Percentiles rank a stretch among this genome's conserved stretches.
phyloP scores from a whole-genome alignment of 192 early-diverging fungal species.

The Coemansia sp. region DNA sequence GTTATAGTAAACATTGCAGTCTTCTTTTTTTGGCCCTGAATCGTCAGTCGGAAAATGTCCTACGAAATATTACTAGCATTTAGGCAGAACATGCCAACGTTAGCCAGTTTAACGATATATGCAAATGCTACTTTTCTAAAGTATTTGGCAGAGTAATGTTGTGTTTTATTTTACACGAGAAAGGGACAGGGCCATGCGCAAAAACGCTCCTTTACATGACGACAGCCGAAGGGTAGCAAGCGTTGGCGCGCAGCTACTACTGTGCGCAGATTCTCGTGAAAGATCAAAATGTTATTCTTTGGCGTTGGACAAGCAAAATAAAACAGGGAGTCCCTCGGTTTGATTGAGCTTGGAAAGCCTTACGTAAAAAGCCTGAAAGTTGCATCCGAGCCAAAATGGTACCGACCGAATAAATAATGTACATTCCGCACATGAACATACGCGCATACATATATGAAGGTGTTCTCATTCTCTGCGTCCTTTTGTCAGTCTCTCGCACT shows the following conservation, averaged over 20 bases:
- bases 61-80: neutral
- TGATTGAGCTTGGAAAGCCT: neutral
- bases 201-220: no score
- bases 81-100: neutral
- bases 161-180: neutral
- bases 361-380: neutral
- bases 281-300: neutral
- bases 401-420: neutral
- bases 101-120: neutral
- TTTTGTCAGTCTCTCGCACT: no score
- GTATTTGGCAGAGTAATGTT: neutral
- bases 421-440: neutral
- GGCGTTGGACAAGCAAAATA: neutral
- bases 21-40: neutral
- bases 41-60: neutral
- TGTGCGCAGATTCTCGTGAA: slow-evolving; percentile 9
- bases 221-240: neutral
- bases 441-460: neutral
- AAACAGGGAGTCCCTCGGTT: slow-evolving; percentile 7
- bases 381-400: neutral
- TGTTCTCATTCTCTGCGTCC: neutral
- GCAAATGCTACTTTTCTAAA: neutral
- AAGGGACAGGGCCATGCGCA: neutral
- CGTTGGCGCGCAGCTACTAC: neutral
- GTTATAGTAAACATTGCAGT: neutral